Conservation (phyloP, 2,329 filamentous ascomycete species). For the Dendryphion nanum region DNA sequence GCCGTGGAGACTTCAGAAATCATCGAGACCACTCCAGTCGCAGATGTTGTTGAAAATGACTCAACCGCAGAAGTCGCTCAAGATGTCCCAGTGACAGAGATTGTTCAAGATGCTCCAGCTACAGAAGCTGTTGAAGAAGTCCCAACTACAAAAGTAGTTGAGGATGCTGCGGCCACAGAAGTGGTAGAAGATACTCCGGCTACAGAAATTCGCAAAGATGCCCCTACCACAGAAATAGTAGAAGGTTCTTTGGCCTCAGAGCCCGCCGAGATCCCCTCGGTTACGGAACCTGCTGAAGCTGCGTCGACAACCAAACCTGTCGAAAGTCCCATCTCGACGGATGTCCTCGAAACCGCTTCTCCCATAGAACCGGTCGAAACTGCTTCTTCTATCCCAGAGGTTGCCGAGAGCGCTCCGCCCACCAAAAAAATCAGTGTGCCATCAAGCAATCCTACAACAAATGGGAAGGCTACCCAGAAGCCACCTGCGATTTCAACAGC, state of each 20-base stretch:
- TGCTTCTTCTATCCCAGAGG: too few species aligned
- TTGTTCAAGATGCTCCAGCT: background rate
- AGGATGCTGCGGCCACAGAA: background rate
- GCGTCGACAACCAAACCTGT: background rate
- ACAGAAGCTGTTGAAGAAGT: background rate
- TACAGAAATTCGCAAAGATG: background rate
- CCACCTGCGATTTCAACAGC: conserved; percentile 32
- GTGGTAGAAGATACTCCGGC: background rate
- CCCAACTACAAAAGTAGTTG: background rate
- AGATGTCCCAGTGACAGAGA: background rate
- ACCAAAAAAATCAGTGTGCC: too few species aligned
- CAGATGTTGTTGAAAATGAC: background rate
- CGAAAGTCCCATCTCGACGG: too few species aligned
- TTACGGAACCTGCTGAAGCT: background rate
- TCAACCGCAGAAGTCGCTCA: background rate
- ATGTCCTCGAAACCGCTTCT: too few species aligned
- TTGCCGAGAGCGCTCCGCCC: too few species aligned
- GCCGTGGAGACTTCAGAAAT: too few species aligned
- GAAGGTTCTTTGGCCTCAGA: background rate
- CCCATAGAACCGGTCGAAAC: too few species aligned
- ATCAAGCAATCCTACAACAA: too few species aligned
- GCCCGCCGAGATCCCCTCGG: background rate
- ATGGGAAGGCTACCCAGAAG: too few species aligned
- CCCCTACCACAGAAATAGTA: background rate
- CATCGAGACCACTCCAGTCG: background rate